These are phyloP conservation scores for Parietaria judaica DNA, from an alignment of 306 rosid genomes.

Conservation along the genomic window DNA sequence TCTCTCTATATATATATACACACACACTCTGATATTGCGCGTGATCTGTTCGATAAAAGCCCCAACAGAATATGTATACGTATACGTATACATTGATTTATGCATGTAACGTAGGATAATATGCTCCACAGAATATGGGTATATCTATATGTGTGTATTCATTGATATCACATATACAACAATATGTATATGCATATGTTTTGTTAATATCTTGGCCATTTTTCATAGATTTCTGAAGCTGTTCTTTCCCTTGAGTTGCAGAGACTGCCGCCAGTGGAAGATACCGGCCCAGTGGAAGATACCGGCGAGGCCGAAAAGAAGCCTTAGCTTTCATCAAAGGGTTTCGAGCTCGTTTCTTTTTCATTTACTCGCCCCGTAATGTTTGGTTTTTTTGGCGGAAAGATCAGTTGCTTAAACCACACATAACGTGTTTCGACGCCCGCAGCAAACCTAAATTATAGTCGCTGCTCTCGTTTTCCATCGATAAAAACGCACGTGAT, in stretches of 20 bases:
- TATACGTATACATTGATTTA: background rate
- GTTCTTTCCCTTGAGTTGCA: background rate
- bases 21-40: background rate
- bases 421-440: no score
- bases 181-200: background rate
- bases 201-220: background rate
- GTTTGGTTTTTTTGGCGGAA: no score
- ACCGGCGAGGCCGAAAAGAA: background rate
- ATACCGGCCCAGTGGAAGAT: constrained; percentile 6
- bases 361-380: no score
- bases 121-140: no score
- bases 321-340: background rate
- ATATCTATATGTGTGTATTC: no score
- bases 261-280: constrained; percentile 16
- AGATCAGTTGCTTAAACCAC: no score
- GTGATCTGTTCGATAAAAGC: constrained; percentile 16
- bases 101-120: background rate
- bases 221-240: no score
- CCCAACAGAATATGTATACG: background rate
- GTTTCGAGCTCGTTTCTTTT: no score
- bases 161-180: no score
- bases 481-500: no score
- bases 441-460: no score
- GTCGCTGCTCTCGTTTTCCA: no score
- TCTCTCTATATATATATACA: background rate